Evolutionary conservation across 768 basidiomycete genomes (phyloP), one percentile per base, ranked within the genome.

Genomic region (Pilatotrama ljubarskyi): DNA sequence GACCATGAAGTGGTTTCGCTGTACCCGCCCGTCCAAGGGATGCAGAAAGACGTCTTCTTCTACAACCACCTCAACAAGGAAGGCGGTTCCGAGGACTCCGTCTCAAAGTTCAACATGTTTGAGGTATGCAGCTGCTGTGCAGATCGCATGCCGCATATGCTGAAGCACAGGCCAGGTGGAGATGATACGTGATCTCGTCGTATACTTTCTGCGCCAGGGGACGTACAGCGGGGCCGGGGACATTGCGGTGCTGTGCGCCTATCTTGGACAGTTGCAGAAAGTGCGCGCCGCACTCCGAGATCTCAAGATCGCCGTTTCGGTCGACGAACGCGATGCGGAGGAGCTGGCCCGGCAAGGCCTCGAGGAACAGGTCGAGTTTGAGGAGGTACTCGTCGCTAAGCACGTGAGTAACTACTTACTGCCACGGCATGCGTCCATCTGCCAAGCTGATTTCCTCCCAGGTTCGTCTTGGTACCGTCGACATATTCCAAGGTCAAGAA

Each of bases 401-500:
- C 75, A 80, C 41, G 88, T 88, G 65, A 24, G 79, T 69, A 6
- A 4, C 38, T 24, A 14, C 8, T 1, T 32, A 46, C 47, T n/a
- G n/a, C n/a, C 43, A 17, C 14, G 53, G 14, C 15, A 8, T 50
- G n/a, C 2, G 0, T 35, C 35, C 40, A 24, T 26, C 2, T 51
- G 48, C n/a, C n/a, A n/a, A 17, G 42, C 8, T 14, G 48, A 5
- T 75, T 73, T 41, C 24, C 59, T 53, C 70, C 72, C 8, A 90
- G 88, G 82, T 90, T 41, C 79, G 82, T 8, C 74, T 92, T 5
- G 81, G 90, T 5, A 91, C 90, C 0, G 82, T 92, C 1, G 90
- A 93, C 62, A 90, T 86, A 50, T 92, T 84, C 67, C 91, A 92
- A 71, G 90, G 89, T 2, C 84, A 87, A 59, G 88, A 90, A 73